These are phyloP conservation scores for Candida xyloterini DNA, from an alignment of 805 yeast genomes.

Conservation along the genomic window DNA sequence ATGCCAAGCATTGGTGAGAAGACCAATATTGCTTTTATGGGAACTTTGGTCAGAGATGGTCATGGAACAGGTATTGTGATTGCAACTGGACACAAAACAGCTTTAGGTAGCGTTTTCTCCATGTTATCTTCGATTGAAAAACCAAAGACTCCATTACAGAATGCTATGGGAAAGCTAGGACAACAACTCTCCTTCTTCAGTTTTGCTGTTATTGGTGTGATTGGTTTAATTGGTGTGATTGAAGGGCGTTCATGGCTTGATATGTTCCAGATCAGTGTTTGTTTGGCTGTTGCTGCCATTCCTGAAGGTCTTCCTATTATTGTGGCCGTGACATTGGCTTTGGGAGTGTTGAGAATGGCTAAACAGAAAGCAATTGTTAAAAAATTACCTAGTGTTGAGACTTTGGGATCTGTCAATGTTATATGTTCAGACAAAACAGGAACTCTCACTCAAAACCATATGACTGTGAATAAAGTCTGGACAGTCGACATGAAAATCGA, in stretches of 20 bases:
- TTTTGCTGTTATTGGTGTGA: slow-evolving; percentile 85
- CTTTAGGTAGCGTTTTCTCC: slow-evolving; percentile 90
- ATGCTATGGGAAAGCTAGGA: slow-evolving; percentile 93
- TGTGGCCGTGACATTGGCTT: slow-evolving; percentile 94
- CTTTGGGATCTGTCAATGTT: slow-evolving; percentile 90
- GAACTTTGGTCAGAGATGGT: slow-evolving; percentile 94
- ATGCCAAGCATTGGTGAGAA: slow-evolving; percentile 51
- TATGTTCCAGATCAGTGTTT: slow-evolving; percentile 96
- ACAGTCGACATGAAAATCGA: slow-evolving; percentile 54
- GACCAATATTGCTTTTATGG: slow-evolving; percentile 87
- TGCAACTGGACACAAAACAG: slow-evolving; percentile 86
- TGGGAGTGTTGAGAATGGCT: slow-evolving; percentile 97
- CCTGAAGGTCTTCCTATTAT: slow-evolving; percentile 99
- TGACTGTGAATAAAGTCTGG: slow-evolving; percentile 87
- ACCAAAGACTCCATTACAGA: slow-evolving; percentile 96
- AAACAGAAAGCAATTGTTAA: slow-evolving; percentile 89
- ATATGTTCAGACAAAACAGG: slow-evolving; percentile 92
- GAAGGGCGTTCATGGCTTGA: slow-evolving; percentile 96
- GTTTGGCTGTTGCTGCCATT: slow-evolving; percentile 97
- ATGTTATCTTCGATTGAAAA: slow-evolving; percentile 95
- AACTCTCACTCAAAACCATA: slow-evolving; percentile 84
- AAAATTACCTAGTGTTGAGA: slow-evolving; percentile 91
- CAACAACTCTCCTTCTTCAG: slow-evolving; percentile 82
- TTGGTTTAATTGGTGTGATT: slow-evolving; percentile 82
- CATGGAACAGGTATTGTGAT: slow-evolving; percentile 91